These are phyloP conservation scores for Geotrichum macrosporum DNA, from an alignment of 1,139 yeast species.

Conservation along the genomic window DNA sequence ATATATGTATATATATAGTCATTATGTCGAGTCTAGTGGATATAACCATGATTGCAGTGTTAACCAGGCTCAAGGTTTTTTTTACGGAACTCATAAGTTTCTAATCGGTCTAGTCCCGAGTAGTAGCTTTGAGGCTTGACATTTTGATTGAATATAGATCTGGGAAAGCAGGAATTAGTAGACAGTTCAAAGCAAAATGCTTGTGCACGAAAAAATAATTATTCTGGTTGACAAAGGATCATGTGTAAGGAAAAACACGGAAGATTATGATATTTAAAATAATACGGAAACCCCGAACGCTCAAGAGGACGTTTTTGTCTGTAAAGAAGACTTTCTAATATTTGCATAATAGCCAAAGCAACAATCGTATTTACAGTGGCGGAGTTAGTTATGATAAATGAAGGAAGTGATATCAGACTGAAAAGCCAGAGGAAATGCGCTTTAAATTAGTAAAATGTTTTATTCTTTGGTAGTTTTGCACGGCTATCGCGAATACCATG, in stretches of 20 bases:
- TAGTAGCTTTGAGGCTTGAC: too few species aligned
- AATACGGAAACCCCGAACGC: constrained; percentile 71
- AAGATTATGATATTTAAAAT: constrained; percentile 64
- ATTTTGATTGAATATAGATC: too few species aligned
- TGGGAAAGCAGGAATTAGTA: too few species aligned
- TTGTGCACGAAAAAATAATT: constrained; percentile 91
- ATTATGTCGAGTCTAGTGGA: constrained; percentile 94
- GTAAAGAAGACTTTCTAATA: constrained; percentile 88
- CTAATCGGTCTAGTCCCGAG: too few species aligned
- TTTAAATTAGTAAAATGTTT: too few species aligned
- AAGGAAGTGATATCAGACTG: too few species aligned
- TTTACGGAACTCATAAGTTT: constrained; percentile 83
- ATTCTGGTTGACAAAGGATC: constrained; percentile 59
- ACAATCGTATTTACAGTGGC: constrained; percentile 79
- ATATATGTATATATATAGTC: constrained; percentile 96
- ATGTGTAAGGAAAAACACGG: constrained; percentile 60
- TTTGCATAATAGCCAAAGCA: constrained; percentile 98
- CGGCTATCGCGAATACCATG: too few species aligned
- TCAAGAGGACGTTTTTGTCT: constrained; percentile 68
- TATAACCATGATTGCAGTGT: constrained; percentile 70
- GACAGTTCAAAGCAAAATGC: too few species aligned
- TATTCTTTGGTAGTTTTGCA: too few species aligned
- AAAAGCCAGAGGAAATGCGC: too few species aligned
- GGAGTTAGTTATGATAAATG: constrained; percentile 60
- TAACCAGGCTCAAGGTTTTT: constrained; percentile 82